Conservation (phyloP, 208 protist genomes). For the Wallacemonas sp. region DNA sequence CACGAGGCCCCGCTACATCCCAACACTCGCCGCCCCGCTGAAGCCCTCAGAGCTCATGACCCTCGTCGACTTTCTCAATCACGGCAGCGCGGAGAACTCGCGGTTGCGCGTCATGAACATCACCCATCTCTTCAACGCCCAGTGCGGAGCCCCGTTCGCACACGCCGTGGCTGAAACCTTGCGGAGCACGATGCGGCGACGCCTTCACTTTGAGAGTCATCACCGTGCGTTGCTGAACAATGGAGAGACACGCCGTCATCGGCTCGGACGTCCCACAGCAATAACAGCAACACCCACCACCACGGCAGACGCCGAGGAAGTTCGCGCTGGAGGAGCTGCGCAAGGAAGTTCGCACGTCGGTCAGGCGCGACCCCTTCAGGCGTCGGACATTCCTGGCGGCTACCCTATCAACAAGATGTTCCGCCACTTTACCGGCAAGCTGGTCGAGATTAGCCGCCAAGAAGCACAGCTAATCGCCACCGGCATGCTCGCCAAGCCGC, state of each 20-base stretch:
- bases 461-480: constrained; percentile 54
- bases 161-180: constrained; percentile 62
- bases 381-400: constrained; percentile 12
- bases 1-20: constrained; percentile 11
- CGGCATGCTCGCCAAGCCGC: constrained; percentile 40
- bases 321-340: background rate
- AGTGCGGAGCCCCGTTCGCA: constrained; percentile 4
- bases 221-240: constrained; percentile 64
- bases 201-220: constrained; percentile 63
- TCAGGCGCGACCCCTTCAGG: constrained; percentile 15
- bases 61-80: constrained; percentile 64
- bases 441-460: constrained; percentile 65
- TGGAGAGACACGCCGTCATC: constrained; percentile 51
- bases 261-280: constrained; percentile 16
- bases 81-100: constrained; percentile 47
- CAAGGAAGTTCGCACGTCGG: background rate
- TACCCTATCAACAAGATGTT: constrained; percentile 58
- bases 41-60: constrained; percentile 54
- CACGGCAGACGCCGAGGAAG: background rate
- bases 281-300: background rate
- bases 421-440: constrained; percentile 46
- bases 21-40: constrained; percentile 7
- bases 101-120: constrained; percentile 35
- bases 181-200: constrained; percentile 54
- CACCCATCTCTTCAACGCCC: constrained; percentile 23